A percentile compares a stretch with the other conserved stretches of the same genome.
These are phyloP conservation scores for Dendrobium chrysotoxum DNA, from an alignment of 106 monocot species.

Conservation along the genomic window DNA sequence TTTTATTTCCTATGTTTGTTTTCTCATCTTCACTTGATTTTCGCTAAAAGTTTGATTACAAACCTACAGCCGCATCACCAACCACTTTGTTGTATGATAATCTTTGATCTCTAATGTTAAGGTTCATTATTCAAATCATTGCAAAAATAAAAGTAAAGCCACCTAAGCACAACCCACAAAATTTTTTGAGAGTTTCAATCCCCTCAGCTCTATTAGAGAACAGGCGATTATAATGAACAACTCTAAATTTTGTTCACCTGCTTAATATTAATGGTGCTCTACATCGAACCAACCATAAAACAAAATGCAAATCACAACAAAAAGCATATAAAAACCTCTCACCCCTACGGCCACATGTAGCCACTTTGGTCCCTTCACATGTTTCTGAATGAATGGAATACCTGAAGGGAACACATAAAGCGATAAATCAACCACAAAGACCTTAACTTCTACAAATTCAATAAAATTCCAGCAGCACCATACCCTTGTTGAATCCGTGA, in stretches of 20 bases:
- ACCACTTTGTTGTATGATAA: too few species aligned
- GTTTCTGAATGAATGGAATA: conserved; percentile 68
- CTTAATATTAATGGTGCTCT: background rate
- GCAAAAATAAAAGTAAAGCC: background rate
- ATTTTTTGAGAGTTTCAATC: background rate
- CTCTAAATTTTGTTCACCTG: background rate
- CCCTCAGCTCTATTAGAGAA: background rate
- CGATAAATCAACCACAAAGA: background rate
- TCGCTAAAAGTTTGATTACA: too few species aligned
- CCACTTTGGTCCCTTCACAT: conserved; percentile 73
- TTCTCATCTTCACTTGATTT: too few species aligned
- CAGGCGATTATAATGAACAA: background rate
- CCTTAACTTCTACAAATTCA: background rate
- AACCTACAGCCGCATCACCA: too few species aligned
- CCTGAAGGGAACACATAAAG: conserved; percentile 25
- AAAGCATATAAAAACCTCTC: conserved; percentile 2
- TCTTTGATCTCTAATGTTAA: too few species aligned
- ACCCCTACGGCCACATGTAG: conserved; percentile 64
- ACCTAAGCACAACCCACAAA: background rate
- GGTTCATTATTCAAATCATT: too few species aligned
- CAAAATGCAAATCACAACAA: background rate
- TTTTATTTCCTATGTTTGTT: too few species aligned
- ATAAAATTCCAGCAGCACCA: background rate
- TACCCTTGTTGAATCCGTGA: conserved; percentile 79
- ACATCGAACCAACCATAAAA: background rate